A percentile compares a stretch with the other conserved stretches of the same genome.
These are phyloP conservation scores for Ajuga chamaepitys DNA, from an alignment of 257 asterid species.

Conservation along the genomic window DNA sequence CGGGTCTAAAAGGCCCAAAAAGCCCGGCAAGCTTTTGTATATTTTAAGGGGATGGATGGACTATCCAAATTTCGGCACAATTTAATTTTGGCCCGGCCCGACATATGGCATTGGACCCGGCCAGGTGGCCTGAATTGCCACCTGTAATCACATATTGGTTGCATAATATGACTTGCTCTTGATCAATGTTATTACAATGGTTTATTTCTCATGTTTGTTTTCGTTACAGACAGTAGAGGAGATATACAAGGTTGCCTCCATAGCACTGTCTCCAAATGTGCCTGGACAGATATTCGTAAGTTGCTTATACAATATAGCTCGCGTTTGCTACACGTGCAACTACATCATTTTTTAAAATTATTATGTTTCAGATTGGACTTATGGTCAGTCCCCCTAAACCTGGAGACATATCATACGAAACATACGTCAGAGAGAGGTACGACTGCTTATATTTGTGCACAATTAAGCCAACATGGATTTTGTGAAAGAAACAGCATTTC, in stretches of 20 bases:
- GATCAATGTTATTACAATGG: neutral
- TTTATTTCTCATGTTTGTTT: neutral
- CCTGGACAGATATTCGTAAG: slow-evolving; percentile 98
- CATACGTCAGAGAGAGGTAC: slow-evolving; percentile 78
- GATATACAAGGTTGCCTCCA: slow-evolving; percentile 95
- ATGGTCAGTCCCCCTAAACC: slow-evolving; percentile 92
- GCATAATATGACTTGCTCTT: too few relatives aligned
- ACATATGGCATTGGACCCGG: too few relatives aligned
- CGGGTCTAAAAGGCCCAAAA: too few relatives aligned
- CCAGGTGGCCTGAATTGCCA: too few relatives aligned
- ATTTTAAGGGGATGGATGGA: too few relatives aligned
- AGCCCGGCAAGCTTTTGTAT: too few relatives aligned
- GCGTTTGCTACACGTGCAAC: neutral
- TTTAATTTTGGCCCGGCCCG: too few relatives aligned
- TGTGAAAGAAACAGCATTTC: neutral
- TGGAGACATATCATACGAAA: slow-evolving; percentile 88
- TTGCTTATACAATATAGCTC: neutral
- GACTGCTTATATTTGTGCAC: neutral
- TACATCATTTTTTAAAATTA: neutral
- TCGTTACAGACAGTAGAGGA: slow-evolving; percentile 80
- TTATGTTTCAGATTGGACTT: slow-evolving; percentile 69
- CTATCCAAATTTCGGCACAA: too few relatives aligned
- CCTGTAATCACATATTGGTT: too few relatives aligned
- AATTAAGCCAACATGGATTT: neutral
- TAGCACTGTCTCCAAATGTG: slow-evolving; percentile 91